phyloP scores from a whole-genome alignment of 2,329 filamentous ascomycete species.

The Stemphylium lycopersici region DNA sequence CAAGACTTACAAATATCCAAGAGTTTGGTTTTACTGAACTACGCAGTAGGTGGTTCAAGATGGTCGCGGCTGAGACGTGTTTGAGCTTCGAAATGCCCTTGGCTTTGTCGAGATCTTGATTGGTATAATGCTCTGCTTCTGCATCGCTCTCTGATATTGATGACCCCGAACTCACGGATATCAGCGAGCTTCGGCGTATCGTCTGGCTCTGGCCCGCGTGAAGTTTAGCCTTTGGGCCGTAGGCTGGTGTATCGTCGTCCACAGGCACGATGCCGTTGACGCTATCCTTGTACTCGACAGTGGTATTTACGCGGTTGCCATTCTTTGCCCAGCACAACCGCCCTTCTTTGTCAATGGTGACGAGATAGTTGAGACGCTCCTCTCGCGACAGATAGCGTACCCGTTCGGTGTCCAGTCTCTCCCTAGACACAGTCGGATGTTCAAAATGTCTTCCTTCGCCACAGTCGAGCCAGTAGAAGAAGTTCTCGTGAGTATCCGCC shows the following conservation, averaged over 20 bases:
- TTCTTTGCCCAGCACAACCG: conserved; percentile 89
- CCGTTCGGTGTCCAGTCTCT: conserved; percentile 75
- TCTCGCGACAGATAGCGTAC: conserved; percentile 84
- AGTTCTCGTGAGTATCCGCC: conserved; percentile 79
- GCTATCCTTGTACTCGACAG: conserved; percentile 76
- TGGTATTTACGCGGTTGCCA: conserved; percentile 76
- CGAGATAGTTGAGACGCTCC: conserved; percentile 80
- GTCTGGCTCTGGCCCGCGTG: conserved; percentile 32
- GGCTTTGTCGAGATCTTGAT: conserved; percentile 65
- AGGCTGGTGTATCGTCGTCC: conserved; percentile 52
- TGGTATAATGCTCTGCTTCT: conserved; percentile 68
- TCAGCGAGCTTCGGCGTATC: conserved; percentile 29
- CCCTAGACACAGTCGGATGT: conserved; percentile 73
- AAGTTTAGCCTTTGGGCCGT: conserved; percentile 37
- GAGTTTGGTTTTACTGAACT: conserved; percentile 84
- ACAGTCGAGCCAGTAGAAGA: conserved; percentile 91
- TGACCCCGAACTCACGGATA: conserved; percentile 40
- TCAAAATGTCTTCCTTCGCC: conserved; percentile 76
- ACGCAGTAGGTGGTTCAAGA: conserved; percentile 79
- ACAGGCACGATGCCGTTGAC: conserved; percentile 65
- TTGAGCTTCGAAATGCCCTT: conserved; percentile 67
- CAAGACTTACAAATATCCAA: conserved; percentile 77
- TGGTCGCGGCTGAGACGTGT: conserved; percentile 72
- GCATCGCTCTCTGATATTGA: conserved; percentile 61
- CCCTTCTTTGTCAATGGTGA: conserved; percentile 75